Conservation (phyloP, 2,329 filamentous ascomycete species). For the Chrysoporthe cubensis region DNA sequence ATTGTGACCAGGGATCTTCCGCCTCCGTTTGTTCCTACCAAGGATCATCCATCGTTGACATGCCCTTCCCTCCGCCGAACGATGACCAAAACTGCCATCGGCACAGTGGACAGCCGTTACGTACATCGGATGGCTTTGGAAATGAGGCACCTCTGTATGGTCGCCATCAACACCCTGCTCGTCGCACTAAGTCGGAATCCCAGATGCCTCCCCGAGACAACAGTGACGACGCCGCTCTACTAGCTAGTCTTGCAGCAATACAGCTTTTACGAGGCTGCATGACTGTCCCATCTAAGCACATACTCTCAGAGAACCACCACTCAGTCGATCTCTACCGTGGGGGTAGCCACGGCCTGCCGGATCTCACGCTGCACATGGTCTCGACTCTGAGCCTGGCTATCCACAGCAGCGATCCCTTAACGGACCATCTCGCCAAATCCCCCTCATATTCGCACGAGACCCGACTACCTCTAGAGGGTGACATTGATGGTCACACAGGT, state of each 20-base stretch:
- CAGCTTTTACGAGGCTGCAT: slow-evolving; percentile 25
- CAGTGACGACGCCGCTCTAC: neutral
- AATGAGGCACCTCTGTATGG: too few species aligned
- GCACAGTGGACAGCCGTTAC: neutral
- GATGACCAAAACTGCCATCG: neutral
- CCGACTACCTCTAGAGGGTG: neutral
- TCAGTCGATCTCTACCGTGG: neutral
- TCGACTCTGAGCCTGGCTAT: neutral
- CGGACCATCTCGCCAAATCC: too few species aligned
- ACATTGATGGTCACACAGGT: slow-evolving; percentile 5
- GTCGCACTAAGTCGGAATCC: slow-evolving; percentile 10
- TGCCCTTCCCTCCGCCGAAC: neutral
- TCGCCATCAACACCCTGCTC: neutral
- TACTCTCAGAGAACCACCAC: neutral
- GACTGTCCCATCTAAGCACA: neutral
- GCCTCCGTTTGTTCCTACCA: neutral
- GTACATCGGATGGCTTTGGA: neutral
- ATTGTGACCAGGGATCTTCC: neutral
- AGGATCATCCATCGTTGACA: neutral
- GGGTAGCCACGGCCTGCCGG: neutral
- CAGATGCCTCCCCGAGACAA: neutral
- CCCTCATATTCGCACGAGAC: neutral
- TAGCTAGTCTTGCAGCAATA: slow-evolving; percentile 27
- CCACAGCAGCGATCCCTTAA: neutral
- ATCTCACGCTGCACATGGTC: neutral